Evolutionary conservation across 495 filamentous ascomycete genomes (phyloP).

Genomic region (Rhypophila decipiens): DNA sequence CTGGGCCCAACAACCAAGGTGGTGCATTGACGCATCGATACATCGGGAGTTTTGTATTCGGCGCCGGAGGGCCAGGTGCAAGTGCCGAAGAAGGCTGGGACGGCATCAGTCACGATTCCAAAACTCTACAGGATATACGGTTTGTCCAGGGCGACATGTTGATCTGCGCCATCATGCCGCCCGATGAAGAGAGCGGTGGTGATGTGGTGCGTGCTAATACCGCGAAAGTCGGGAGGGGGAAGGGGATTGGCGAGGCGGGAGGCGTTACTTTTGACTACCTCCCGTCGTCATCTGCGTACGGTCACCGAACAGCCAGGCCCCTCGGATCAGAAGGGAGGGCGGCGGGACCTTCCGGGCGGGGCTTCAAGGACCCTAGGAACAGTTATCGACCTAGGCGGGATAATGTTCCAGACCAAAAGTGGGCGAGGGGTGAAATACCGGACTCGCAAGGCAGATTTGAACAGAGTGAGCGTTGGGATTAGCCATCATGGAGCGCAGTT

Average conservation of each 20-base stretch:
- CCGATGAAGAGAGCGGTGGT: slow-evolving; percentile 60
- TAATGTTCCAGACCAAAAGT: too few species aligned
- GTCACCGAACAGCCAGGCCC: too few species aligned
- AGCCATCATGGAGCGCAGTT: too few species aligned
- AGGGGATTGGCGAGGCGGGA: slow-evolving; percentile 19
- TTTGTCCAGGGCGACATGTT: slow-evolving; percentile 91
- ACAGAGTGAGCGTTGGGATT: too few species aligned
- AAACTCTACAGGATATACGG: slow-evolving; percentile 63
- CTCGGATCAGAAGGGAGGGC: too few species aligned
- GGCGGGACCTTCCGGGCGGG: too few species aligned
- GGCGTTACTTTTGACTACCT: neutral
- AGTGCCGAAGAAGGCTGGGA: slow-evolving; percentile 16
- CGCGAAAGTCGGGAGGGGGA: slow-evolving; percentile 32
- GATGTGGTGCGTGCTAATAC: slow-evolving; percentile 53
- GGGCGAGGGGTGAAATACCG: too few species aligned
- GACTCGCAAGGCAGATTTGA: too few species aligned
- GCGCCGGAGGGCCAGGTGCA: slow-evolving; percentile 48
- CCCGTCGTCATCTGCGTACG: neutral
- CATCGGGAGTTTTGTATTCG: slow-evolving; percentile 75
- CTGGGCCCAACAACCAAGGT: too few species aligned
- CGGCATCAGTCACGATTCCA: slow-evolving; percentile 45
- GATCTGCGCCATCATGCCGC: slow-evolving; percentile 70
- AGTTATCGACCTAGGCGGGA: too few species aligned
- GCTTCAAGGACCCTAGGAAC: too few species aligned
- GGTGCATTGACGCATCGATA: too few species aligned